Base-by-base conservation (phyloP, 2,329 filamentous ascomycete genomes). In the Ilyonectria mors-panacis region DNA sequence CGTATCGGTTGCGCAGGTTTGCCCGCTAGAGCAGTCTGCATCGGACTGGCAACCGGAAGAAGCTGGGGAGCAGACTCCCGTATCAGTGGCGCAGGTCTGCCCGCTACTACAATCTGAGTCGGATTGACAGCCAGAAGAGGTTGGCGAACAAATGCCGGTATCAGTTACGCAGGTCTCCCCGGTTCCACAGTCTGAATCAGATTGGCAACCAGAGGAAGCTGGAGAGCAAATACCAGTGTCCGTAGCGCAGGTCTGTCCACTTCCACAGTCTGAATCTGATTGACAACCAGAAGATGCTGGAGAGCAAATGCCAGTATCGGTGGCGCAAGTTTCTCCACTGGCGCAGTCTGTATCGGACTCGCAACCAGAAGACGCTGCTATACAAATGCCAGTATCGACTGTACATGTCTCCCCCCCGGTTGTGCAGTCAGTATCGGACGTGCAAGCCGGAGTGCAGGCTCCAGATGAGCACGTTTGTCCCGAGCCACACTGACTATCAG, bases 121-220 rank as follows among this genome's bases (percentile, higher is more conserved):
- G 8, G 44, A 26, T 6, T 12, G 23, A 13, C 39, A 63, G 33
- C 39, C 42, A 42, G n/a, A 35, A 33, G 21, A 44, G n/a, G 26
- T 5, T 5, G 8, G 30, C 10, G 45, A 28, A 8, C 61, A 64
- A 15, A 64, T 35, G 0, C 44, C 44, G 15, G 44, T 13, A 6
- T 26, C 19, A 15, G 10, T 26, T 1, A 1, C 5, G 21, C 44
- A 47, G 1, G 17, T 44, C 15, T 55, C 12, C 4, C 39, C 19
- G 4, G 30, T 53, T 12, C 30, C 58, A 53, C 58, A 60, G 17
- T 60, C 33, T 15, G 58, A 53, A 26, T 60, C 44, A 17, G 58
- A 53, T 1, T 47, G 39, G 9, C 58, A 60, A 9, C 23, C 23
- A 17, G 47, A 35, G 35, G 58, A 26, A 6, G 4, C 26, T 26